Percentiles rank a stretch among this genome's conserved stretches.
Evolutionary conservation across 2,329 filamentous ascomycete species (phyloP).

Genomic region (Talaromyces sp.): DNA sequence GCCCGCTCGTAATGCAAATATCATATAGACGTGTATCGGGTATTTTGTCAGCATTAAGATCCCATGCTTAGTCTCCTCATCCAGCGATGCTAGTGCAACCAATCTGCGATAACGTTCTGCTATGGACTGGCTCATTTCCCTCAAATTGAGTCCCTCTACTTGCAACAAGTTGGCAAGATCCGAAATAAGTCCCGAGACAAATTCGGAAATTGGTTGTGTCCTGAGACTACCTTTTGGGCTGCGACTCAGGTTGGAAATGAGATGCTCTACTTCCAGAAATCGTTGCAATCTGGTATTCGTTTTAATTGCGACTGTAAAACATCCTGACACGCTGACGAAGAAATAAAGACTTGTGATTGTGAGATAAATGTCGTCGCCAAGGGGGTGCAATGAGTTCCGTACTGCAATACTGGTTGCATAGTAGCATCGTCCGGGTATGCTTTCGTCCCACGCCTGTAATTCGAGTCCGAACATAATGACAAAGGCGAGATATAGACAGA

Average conservation of each 20-base stretch:
- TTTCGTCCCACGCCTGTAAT: not conserved
- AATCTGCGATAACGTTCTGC: too few species aligned
- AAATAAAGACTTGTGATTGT: slow-evolving; percentile 6
- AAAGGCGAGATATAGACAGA: not conserved
- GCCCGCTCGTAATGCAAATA: not conserved
- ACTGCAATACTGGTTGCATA: not conserved
- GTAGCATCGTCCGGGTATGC: not conserved
- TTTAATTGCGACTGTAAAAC: not conserved
- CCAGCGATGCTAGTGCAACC: too few species aligned
- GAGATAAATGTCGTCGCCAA: slow-evolving; percentile 1
- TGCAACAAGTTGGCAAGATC: not conserved
- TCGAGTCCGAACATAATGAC: slow-evolving; percentile 8
- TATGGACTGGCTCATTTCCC: too few species aligned
- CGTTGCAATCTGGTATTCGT: too few species aligned
- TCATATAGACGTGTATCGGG: slow-evolving; percentile 3
- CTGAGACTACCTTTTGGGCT: too few species aligned
- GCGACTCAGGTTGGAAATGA: too few species aligned
- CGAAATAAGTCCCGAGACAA: not conserved
- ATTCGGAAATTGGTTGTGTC: too few species aligned
- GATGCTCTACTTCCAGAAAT: too few species aligned
- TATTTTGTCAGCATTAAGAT: not conserved
- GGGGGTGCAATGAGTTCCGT: not conserved
- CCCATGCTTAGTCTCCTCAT: too few species aligned
- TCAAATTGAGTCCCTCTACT: not conserved
- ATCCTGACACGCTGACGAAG: not conserved